These are phyloP conservation scores for Aspergillus funiculosus DNA, from an alignment of 495 filamentous ascomycete genomes.

Conservation along the genomic window DNA sequence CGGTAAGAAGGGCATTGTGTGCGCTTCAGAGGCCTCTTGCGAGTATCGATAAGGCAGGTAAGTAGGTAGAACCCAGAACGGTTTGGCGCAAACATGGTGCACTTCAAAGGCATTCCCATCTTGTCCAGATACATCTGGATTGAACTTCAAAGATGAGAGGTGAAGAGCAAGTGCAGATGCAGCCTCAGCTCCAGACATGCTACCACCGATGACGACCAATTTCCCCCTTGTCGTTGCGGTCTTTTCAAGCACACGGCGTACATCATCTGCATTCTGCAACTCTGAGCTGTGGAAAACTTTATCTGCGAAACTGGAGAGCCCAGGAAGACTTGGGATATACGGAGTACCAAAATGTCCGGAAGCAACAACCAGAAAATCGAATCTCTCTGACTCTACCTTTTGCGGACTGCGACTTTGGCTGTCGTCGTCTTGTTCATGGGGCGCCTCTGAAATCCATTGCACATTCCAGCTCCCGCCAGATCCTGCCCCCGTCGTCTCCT, in stretches of 20 bases:
- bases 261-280: constrained; percentile 25
- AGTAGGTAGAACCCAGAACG: constrained; percentile 68
- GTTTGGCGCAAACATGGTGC: constrained; percentile 62
- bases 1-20: constrained; percentile 56
- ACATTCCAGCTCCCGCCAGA: constrained; percentile 48
- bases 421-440: not conserved
- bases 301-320: constrained; percentile 25
- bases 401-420: too few relatives aligned
- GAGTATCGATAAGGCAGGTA: constrained; percentile 44
- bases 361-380: constrained; percentile 69
- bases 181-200: constrained; percentile 77
- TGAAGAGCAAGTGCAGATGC: constrained; percentile 66
- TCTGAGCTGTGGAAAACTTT: constrained; percentile 58
- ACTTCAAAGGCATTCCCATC: constrained; percentile 41
- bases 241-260: constrained; percentile 14
- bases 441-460: constrained; percentile 26
- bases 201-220: constrained; percentile 73
- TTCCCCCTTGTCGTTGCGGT: constrained; percentile 39
- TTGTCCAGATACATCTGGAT: constrained; percentile 32
- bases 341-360: constrained; percentile 71
- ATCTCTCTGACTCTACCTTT: constrained; percentile 35
- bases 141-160: constrained; percentile 52
- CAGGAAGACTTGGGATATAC: constrained; percentile 45
- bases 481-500: constrained; percentile 11
- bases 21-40: constrained; percentile 16